These are phyloP conservation scores for Byssochlamys sp. DNA, from an alignment of 2,329 filamentous ascomycete genomes.

Conservation along the genomic window DNA sequence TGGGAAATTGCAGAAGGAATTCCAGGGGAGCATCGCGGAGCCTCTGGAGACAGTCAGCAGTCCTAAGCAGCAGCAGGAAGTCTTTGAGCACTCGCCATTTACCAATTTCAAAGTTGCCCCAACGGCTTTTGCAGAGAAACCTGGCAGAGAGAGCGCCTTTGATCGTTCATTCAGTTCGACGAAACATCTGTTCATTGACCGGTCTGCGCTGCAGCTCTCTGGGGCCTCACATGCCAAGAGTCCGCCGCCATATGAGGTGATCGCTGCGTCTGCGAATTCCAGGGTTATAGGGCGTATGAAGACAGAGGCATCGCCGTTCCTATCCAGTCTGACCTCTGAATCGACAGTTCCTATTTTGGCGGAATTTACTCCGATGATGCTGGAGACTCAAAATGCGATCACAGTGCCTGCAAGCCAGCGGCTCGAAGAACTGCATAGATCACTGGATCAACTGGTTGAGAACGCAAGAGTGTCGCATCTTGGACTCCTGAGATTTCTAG, in stretches of 20 bases:
- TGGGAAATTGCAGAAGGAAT: slow-evolving; percentile 20
- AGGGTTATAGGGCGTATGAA: slow-evolving; percentile 32
- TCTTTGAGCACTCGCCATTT: slow-evolving; percentile 16
- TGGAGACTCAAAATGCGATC: slow-evolving; percentile 22
- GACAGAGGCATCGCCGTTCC: slow-evolving; percentile 26
- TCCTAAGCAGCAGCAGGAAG: slow-evolving; percentile 14
- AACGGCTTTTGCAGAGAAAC: neutral
- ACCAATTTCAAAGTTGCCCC: slow-evolving; percentile 7
- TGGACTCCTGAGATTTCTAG: slow-evolving; percentile 35
- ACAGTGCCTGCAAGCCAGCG: slow-evolving; percentile 20
- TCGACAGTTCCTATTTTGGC: slow-evolving; percentile 32
- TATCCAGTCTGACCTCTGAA: slow-evolving; percentile 21
- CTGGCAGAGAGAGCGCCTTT: slow-evolving; percentile 12
- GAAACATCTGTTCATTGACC: slow-evolving; percentile 30
- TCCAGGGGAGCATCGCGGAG: slow-evolving; percentile 29
- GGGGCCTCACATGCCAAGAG: slow-evolving; percentile 30
- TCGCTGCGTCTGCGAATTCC: slow-evolving; percentile 34
- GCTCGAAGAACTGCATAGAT: slow-evolving; percentile 27
- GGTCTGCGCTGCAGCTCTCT: slow-evolving; percentile 30
- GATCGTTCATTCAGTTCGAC: slow-evolving; percentile 16
- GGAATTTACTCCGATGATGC: slow-evolving; percentile 34
- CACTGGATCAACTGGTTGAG: slow-evolving; percentile 32
- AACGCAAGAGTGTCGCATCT: slow-evolving; percentile 34
- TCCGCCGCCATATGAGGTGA: slow-evolving; percentile 34
- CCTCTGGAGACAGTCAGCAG: slow-evolving; percentile 16